Percentiles rank a stretch among this genome's conserved stretches.
Evolutionary conservation across 2,329 filamentous ascomycete species (phyloP).

Genomic region (Sarocladium kiliense): DNA sequence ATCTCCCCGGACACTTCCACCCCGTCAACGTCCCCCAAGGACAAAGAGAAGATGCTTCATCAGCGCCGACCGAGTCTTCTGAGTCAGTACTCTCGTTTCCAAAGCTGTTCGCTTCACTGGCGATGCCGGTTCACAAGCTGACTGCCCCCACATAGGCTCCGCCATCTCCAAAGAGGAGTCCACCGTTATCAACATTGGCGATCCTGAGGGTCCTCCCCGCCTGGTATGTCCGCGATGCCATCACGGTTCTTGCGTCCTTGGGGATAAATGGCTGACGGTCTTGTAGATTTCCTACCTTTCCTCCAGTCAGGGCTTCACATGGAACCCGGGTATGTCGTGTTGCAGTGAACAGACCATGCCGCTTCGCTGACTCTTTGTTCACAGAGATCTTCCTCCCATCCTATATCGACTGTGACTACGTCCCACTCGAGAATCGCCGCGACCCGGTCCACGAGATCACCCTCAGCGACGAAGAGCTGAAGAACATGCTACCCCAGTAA

Average conservation of each 20-base stretch:
- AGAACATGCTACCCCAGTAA: conserved; percentile 61
- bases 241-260: conserved; percentile 9
- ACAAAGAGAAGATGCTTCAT: conserved; percentile 45
- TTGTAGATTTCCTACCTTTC: conserved; percentile 72
- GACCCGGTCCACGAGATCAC: conserved; percentile 76
- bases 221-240: conserved; percentile 47
- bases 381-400: conserved; percentile 76
- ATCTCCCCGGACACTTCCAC: conserved; percentile 46
- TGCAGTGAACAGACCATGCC: not conserved
- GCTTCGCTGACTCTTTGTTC: not conserved
- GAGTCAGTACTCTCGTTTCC: conserved; percentile 36
- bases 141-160: conserved; percentile 44
- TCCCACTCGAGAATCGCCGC: conserved; percentile 68
- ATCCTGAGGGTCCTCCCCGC: conserved; percentile 65
- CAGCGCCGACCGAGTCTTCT: conserved; percentile 56
- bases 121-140: not conserved
- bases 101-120: no score
- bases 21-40: conserved; percentile 50
- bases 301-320: conserved; percentile 74
- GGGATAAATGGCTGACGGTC: not conserved
- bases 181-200: conserved; percentile 75
- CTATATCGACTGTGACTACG: conserved; percentile 69
- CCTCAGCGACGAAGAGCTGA: conserved; percentile 71
- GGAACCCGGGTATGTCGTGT: conserved; percentile 63
- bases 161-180: conserved; percentile 65